A percentile compares a stretch with the other conserved stretches of the same genome.
These are phyloP conservation scores for Phytophthora citrophthora DNA, from an alignment of 352 stramenopile genomes.

Conservation along the genomic window DNA sequence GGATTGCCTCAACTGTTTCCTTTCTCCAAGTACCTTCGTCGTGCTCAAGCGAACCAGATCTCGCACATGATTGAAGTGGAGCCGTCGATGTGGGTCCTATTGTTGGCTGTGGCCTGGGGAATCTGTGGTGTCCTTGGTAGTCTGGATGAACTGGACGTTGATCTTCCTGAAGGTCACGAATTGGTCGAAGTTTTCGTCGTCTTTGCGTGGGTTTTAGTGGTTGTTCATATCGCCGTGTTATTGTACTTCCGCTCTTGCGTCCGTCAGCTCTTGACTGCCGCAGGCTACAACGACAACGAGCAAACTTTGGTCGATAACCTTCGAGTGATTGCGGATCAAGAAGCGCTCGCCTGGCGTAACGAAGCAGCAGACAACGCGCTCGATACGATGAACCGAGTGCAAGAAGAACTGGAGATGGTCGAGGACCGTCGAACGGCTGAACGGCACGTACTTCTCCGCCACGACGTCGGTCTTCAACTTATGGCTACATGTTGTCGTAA, in stretches of 20 bases:
- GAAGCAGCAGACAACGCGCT: slow-evolving; percentile 30
- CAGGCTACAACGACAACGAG: slow-evolving; percentile 35
- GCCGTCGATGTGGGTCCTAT: slow-evolving; percentile 67
- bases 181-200: slow-evolving; percentile 43
- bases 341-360: slow-evolving; percentile 17
- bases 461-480: slow-evolving; percentile 34
- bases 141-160: slow-evolving; percentile 11
- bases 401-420: slow-evolving; percentile 33
- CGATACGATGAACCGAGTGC: slow-evolving; percentile 25
- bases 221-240: slow-evolving; percentile 39
- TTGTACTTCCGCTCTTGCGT: slow-evolving; percentile 50
- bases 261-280: slow-evolving; percentile 36
- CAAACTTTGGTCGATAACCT: slow-evolving; percentile 14
- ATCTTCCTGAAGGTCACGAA: slow-evolving; percentile 32
- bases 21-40: slow-evolving; percentile 79
- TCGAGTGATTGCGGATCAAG: slow-evolving; percentile 24
- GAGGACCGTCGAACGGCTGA: slow-evolving; percentile 24
- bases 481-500: slow-evolving; percentile 28
- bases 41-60: slow-evolving; percentile 80
- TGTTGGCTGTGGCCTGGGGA: slow-evolving; percentile 52
- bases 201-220: slow-evolving; percentile 42
- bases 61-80: slow-evolving; percentile 83
- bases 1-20: slow-evolving; percentile 60
- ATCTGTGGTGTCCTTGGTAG: slow-evolving; percentile 33
- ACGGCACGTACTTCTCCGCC: slow-evolving; percentile 16